Evolutionary conservation across 1,284 basidiomycete species (phyloP).

Genomic region (Sutorius eximius): DNA sequence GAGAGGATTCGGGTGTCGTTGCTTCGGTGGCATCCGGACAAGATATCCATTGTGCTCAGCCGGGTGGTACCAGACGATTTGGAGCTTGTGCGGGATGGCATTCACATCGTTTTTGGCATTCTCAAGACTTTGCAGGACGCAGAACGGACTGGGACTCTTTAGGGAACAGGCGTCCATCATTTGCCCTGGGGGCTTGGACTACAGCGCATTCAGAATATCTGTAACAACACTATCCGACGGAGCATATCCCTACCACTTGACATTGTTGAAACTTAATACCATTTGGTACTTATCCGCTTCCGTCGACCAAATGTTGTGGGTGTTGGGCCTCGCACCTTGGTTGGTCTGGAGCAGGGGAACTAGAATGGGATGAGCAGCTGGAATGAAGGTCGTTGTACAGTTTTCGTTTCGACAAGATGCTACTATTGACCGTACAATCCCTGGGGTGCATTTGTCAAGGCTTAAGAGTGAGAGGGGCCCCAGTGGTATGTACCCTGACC

Average conservation of each 20-base stretch:
- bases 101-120: conserved; percentile 31
- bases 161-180: background rate
- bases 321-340: no score
- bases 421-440: conserved; percentile 36
- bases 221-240: background rate
- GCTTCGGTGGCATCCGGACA: conserved; percentile 75
- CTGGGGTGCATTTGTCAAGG: conserved; percentile 37
- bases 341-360: background rate
- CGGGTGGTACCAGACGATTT: conserved; percentile 53
- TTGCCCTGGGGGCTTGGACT: conserved; percentile 8
- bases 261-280: background rate
- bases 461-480: no score
- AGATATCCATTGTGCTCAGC: conserved; percentile 52
- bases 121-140: conserved; percentile 31
- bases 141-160: conserved; percentile 22
- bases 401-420: no score
- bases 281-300: background rate
- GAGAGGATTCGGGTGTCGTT: conserved; percentile 60
- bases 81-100: conserved; percentile 46
- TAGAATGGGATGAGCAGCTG: background rate
- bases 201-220: background rate
- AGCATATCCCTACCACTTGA: background rate
- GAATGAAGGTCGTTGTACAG: background rate
- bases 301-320: background rate
- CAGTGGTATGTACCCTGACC: no score